Evolutionary conservation across 495 filamentous ascomycete species (phyloP).

Genomic region (Hyaloscypha variabilis): DNA sequence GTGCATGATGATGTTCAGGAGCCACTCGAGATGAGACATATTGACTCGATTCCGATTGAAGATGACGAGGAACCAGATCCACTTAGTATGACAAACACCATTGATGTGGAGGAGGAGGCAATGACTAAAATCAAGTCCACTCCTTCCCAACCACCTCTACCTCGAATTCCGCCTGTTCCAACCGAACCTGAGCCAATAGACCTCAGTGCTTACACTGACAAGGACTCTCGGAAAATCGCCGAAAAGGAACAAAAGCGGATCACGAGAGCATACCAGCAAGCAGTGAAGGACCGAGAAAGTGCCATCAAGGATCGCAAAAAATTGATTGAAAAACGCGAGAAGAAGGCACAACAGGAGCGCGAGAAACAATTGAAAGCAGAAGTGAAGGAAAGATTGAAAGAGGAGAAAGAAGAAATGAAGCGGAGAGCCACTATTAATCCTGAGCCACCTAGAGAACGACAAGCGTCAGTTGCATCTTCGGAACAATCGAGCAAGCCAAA

Average conservation of each 20-base stretch:
- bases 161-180: conserved; percentile 46
- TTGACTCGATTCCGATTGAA: conserved; percentile 40
- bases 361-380: conserved; percentile 43
- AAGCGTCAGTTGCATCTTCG: conserved; percentile 14
- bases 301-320: conserved; percentile 61
- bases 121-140: conserved; percentile 21
- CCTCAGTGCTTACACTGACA: conserved; percentile 55
- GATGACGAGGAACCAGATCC: conserved; percentile 23
- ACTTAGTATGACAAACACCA: background rate
- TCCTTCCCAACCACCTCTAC: conserved; percentile 33
- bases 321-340: conserved; percentile 54
- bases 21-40: conserved; percentile 27
- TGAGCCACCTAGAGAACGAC: conserved; percentile 24
- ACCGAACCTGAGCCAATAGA: conserved; percentile 46
- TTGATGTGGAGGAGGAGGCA: background rate
- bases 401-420: conserved; percentile 33
- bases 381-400: conserved; percentile 37
- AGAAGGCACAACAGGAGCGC: conserved; percentile 47
- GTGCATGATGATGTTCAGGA: conserved; percentile 26
- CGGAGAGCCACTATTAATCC: conserved; percentile 25
- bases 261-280: conserved; percentile 60
- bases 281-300: conserved; percentile 65
- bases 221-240: conserved; percentile 63
- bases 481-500: conserved; percentile 44
- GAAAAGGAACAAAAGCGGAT: conserved; percentile 61